Evolutionary conservation across 78 protist genomes (phyloP).

Genomic region (Acrasis kona): DNA sequence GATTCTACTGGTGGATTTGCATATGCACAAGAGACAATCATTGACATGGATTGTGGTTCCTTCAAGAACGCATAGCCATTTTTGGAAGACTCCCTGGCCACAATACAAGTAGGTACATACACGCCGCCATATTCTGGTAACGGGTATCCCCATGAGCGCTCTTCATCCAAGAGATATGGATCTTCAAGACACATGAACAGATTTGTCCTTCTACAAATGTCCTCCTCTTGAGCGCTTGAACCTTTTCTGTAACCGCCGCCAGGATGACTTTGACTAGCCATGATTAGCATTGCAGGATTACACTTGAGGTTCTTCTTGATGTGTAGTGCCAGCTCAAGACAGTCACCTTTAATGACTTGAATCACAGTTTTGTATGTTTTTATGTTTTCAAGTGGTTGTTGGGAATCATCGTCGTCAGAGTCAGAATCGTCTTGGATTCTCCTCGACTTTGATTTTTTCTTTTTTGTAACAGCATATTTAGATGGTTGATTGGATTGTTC

Average conservation of each 20-base stretch:
- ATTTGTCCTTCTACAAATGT: slow-evolving; percentile 24
- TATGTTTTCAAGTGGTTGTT: background rate
- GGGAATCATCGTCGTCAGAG: too few species aligned
- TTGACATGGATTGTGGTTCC: slow-evolving; percentile 6
- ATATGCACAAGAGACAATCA: slow-evolving; percentile 21
- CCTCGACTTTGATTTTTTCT: too few species aligned
- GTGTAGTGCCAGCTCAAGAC: background rate
- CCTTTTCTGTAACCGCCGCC: slow-evolving; percentile 35
- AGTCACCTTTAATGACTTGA: background rate
- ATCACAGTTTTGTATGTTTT: background rate
- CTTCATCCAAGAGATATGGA: slow-evolving; percentile 4
- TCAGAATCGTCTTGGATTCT: too few species aligned
- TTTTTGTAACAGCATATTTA: too few species aligned
- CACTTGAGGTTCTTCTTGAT: background rate
- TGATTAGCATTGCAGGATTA: slow-evolving; percentile 25
- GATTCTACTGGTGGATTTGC: background rate
- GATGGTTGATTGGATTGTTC: too few species aligned
- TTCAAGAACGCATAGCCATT: slow-evolving; percentile 30
- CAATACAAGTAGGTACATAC: slow-evolving; percentile 23
- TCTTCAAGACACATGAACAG: background rate
- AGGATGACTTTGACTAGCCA: slow-evolving; percentile 26
- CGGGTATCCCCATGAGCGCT: slow-evolving; percentile 18
- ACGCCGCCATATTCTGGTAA: slow-evolving; percentile 5
- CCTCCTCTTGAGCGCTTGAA: slow-evolving; percentile 39
- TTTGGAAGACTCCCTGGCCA: slow-evolving; percentile 6